Conservation (phyloP, 441 rosid genomes). For the Manihot esculenta region DNA sequence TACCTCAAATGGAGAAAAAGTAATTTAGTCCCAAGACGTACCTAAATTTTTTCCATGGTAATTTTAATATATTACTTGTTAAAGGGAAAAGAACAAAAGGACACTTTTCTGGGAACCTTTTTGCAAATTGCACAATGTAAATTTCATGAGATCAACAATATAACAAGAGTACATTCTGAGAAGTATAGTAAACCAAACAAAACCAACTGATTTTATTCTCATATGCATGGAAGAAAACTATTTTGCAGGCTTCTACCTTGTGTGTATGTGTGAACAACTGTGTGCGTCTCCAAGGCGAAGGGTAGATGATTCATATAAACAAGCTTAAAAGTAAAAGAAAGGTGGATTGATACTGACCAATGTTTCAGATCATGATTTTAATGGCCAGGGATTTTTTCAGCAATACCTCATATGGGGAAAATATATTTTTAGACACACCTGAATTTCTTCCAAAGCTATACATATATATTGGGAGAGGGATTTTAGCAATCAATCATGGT, state of each 20-base stretch:
- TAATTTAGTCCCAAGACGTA: not conserved
- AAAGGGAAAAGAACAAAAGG: not conserved
- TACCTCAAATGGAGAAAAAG: not conserved
- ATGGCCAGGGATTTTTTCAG: not conserved
- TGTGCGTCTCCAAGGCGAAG: conserved; percentile 27
- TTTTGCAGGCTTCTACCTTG: conserved; percentile 43
- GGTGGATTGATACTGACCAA: too few relatives aligned
- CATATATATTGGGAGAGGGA: not conserved
- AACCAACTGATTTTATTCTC: conserved; percentile 34
- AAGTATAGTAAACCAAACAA: conserved; percentile 24
- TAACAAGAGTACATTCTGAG: conserved; percentile 16
- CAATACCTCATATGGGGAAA: not conserved
- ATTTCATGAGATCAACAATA: conserved; percentile 36
- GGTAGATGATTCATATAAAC: conserved; percentile 40
- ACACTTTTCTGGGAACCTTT: not conserved
- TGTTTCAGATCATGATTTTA: too few relatives aligned
- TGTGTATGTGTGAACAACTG: conserved; percentile 24
- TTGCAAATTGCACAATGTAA: conserved; percentile 4
- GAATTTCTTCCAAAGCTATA: not conserved
- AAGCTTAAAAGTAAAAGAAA: conserved; percentile 16
- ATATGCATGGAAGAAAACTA: conserved; percentile 61
- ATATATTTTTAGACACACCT: not conserved
- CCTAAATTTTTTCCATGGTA: not conserved
- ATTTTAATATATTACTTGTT: not conserved
- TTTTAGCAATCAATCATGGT: not conserved